Evolutionary conservation across 139 green algal species (phyloP), one percentile per base, ranked within the genome.

Genomic region (Diplosphaera chodatii): DNA sequence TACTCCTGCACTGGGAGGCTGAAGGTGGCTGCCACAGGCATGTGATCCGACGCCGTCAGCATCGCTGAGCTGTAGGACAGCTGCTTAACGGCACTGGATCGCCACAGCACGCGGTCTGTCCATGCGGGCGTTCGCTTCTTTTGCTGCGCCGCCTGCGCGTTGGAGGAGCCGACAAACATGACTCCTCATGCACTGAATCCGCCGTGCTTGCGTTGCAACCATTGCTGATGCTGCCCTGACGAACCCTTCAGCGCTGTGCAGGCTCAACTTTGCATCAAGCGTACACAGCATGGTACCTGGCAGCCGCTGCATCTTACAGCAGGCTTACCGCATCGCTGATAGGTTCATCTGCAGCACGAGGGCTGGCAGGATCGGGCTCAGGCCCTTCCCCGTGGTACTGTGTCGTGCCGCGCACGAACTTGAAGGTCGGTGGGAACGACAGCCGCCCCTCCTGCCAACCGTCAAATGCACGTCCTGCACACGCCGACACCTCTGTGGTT

Each of bases 381-480:
- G 16, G 16, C 13, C 48, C 18, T 10, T 59, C 79, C 31, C 83
- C 83, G 30, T 81, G 75, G 78, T 95, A 96, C 0, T 67, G 55
- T 48, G 82, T 73, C 23, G 82, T 91, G 32, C 85, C 83, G 18
- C 84, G 66, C 55, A 89, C 84, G 71, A 91, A 98, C 79, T 98
- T 98, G 88, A 94, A 98, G 8, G 94, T 98, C 34, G 94, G 94
- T 25, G 80, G 73, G 76, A 98, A 98, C 31, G 73, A 83, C 66
- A 97, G 80, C 3, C 66, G 70, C 1, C 85, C 89, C 76, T 97
- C 92, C 1, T 55, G 71, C 86, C 88, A 97, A 1, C 83, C 88
- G 1, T 66, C 55, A 23, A 86, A 79, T 23, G 74, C 74, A 0
- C 66, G 37, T 23, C 66, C 59, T 5, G 21, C 25, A 3, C 55